Conservation (phyloP, 257 asterid genomes). For the Prunella vulgaris region DNA sequence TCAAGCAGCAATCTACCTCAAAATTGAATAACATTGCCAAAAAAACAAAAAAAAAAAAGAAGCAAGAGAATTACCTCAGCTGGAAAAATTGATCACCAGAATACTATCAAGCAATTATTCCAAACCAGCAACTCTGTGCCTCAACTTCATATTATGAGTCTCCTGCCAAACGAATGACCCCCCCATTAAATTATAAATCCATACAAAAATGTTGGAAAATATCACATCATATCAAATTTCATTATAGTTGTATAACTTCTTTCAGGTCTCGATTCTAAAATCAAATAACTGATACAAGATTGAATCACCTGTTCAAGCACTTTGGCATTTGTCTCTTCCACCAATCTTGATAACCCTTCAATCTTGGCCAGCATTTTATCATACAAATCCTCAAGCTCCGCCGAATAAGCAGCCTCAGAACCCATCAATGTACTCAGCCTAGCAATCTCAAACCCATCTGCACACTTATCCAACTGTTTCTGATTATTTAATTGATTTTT, state of each 20-base stretch:
- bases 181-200: constrained; percentile 9
- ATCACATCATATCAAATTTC: too few species aligned
- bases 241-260: too few species aligned
- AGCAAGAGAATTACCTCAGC: constrained; percentile 29
- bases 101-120: constrained; percentile 39
- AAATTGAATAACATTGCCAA: not conserved
- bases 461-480: constrained; percentile 56
- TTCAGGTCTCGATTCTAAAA: not conserved
- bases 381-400: constrained; percentile 74
- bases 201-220: not conserved
- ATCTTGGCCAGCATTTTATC: constrained; percentile 74
- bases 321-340: constrained; percentile 63
- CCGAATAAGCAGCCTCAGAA: constrained; percentile 47
- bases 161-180: constrained; percentile 47
- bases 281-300: not conserved
- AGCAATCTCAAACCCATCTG: constrained; percentile 61
- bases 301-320: constrained; percentile 71
- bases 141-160: constrained; percentile 58
- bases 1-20: constrained; percentile 1
- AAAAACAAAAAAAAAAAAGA: not conserved
- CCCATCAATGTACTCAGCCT: constrained; percentile 61
- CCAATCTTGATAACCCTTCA: constrained; percentile 52
- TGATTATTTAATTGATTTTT: constrained; percentile 42
- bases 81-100: constrained; percentile 16
- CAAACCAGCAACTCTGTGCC: constrained; percentile 83